Percentiles rank a stretch among this genome's conserved stretches.
These are phyloP conservation scores for Sugiyamaella paludigena DNA, from an alignment of 1,139 yeast species.

Conservation along the genomic window DNA sequence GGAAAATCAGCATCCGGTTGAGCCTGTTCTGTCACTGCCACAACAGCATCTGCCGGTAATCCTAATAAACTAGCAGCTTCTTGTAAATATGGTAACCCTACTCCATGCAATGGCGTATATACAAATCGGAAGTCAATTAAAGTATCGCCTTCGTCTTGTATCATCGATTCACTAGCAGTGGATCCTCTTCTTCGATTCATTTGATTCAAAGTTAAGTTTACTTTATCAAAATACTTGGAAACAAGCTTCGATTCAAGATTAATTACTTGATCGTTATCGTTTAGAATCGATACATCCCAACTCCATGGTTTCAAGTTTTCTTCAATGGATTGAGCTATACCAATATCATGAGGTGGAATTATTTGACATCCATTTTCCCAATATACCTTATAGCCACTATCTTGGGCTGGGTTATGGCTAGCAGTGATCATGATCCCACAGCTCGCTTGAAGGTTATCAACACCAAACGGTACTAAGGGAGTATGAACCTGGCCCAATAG, in stretches of 20 bases:
- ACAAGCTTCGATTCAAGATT: constrained; percentile 19
- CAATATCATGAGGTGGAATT: constrained; percentile 82
- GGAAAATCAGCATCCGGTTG: constrained; percentile 81
- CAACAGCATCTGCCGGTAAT: constrained; percentile 37
- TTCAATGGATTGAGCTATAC: constrained; percentile 64
- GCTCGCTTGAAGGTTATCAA: constrained; percentile 59
- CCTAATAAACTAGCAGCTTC: constrained; percentile 33
- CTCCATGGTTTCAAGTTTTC: constrained; percentile 62
- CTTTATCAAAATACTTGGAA: constrained; percentile 25
- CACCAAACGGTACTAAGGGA: constrained; percentile 88
- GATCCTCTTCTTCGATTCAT: background rate
- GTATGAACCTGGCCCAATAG: constrained; percentile 71
- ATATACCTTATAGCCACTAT: constrained; percentile 94
- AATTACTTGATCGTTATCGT: constrained; percentile 13
- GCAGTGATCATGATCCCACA: constrained; percentile 97
- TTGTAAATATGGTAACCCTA: constrained; percentile 52
- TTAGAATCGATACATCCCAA: constrained; percentile 23
- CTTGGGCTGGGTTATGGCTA: constrained; percentile 90
- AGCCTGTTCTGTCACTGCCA: constrained; percentile 58
- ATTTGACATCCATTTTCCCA: constrained; percentile 94
- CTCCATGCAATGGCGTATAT: constrained; percentile 96
- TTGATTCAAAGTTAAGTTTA: constrained; percentile 8
- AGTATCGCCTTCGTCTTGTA: constrained; percentile 22
- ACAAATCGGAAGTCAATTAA: constrained; percentile 48
- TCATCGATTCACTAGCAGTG: constrained; percentile 4